A percentile compares a stretch with the other conserved stretches of the same genome.
Conservation (phyloP, 495 filamentous ascomycete species). For the Aspergillus cristatus region DNA sequence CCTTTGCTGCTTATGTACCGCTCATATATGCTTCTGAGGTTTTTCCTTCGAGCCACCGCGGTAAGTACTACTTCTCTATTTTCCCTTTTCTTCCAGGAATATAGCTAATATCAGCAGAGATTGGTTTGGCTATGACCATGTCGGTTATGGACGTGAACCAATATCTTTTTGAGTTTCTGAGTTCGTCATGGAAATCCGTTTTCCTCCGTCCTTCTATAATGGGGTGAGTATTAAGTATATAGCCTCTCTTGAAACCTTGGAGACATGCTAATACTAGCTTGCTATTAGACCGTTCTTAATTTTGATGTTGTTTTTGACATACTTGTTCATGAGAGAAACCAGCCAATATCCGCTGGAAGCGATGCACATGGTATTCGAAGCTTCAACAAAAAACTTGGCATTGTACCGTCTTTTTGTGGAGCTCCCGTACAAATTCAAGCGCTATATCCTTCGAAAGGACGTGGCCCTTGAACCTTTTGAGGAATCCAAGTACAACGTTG, state of each 20-base stretch:
- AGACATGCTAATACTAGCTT: no score
- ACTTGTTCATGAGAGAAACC: not conserved
- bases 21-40: constrained; percentile 73
- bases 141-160: not conserved
- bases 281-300: not conserved
- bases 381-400: not conserved
- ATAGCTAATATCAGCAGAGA: not conserved
- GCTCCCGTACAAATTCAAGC: not conserved
- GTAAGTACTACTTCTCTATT: constrained; percentile 11
- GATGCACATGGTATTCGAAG: not conserved
- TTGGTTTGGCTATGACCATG: not conserved
- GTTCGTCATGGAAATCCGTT: no score
- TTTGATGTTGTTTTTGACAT: not conserved
- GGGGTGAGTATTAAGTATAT: not conserved
- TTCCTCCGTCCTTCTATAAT: not conserved
- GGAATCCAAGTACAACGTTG: not conserved
- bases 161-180: not conserved
- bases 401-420: not conserved
- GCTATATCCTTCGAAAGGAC: not conserved
- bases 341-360: not conserved
- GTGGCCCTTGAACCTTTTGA: not conserved
- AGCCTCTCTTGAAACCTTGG: no score
- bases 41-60: constrained; percentile 66
- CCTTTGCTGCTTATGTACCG: constrained; percentile 62
- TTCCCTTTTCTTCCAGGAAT: not conserved